Evolutionary conservation across 768 basidiomycete genomes (phyloP), one percentile per base, ranked within the genome.

Genomic region (Lentinus brumalis): DNA sequence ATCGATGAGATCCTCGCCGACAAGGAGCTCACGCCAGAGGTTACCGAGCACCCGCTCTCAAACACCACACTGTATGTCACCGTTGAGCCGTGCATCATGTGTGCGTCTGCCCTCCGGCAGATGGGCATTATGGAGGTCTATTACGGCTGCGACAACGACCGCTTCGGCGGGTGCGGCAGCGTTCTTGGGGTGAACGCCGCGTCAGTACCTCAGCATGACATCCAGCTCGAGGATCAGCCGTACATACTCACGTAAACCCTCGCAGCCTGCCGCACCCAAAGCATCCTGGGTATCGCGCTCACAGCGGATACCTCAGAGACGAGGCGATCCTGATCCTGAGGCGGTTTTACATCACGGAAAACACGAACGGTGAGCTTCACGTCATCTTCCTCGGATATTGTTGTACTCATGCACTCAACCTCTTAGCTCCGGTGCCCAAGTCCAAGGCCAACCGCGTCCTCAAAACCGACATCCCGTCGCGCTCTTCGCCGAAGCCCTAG

Each of bases 61-160:
- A 79, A 84, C 10, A 96, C 93, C 21, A 91, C 86, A 2, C 85
- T 98, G 31, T 99, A 98, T 73, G 97, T 98, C 53, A 99, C 97
- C 5, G 97, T 99, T 55, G 96, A 99, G 75, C 97, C 96, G 0
- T 99, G 97, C 75, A 94, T 98, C 73, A 98, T 98, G 97, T 99
- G 97, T 66, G 94, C 95, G 12, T 94, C 93, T 26, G 97, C 96
- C 11, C 82, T 99, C 38, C 84, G 96, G 56, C 97, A 98, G 75
- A 75, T 96, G 63, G 96, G 96, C 15, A 93, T 99, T 67, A 87
- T 86, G 59, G 82, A 89, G 64, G 96, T 98, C 6, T 91, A 86
- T 61, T 98, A 92, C 71, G 97, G 97, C 2, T 96, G 94, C 73
- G 90, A 84, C 21, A 99, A 99, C 73, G 96, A 97, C 64, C 83